These are phyloP conservation scores for Lyophyllum decastes DNA, from an alignment of 768 basidiomycete genomes.

Conservation along the genomic window DNA sequence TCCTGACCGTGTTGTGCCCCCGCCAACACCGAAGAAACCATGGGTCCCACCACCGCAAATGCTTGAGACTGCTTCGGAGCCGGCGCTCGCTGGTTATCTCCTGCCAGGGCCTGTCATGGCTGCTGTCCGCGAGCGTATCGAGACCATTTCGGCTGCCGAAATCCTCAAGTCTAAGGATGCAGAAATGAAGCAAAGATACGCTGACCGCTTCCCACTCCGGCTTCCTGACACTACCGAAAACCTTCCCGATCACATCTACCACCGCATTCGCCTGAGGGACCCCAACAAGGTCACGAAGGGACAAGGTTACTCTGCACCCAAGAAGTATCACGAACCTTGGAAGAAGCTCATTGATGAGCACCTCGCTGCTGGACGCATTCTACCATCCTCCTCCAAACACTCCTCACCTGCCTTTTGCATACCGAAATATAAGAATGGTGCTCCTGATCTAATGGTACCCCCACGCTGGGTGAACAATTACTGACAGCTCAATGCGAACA, in stretches of 20 bases:
- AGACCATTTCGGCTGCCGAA: conserved; percentile 20
- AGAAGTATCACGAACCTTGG: conserved; percentile 34
- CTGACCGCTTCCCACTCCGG: conserved; percentile 13
- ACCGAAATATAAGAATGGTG: neutral
- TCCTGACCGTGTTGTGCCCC: conserved; percentile 3
- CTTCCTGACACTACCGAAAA: conserved; percentile 17
- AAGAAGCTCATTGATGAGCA: conserved; percentile 31
- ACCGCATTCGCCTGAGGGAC: conserved; percentile 28
- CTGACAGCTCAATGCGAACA: conserved; percentile 25
- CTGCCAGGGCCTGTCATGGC: conserved; percentile 8
- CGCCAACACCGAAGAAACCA: neutral
- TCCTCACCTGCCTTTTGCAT: conserved; percentile 6
- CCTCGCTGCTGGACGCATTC: conserved; percentile 27
- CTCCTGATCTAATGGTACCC: neutral
- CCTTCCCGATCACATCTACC: conserved; percentile 22
- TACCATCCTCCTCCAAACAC: conserved; percentile 25
- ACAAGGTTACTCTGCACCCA: conserved; percentile 28
- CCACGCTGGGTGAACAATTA: conserved; percentile 30
- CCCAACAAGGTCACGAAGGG: conserved; percentile 21
- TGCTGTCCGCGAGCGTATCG: conserved; percentile 16
- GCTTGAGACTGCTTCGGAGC: neutral
- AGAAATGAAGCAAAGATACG: neutral
- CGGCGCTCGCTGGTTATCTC: conserved; percentile 6
- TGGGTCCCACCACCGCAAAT: neutral
- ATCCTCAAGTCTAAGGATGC: conserved; percentile 9